Conservation (phyloP, 2,329 filamentous ascomycete genomes). For the Colletotrichum lindemuthianum region DNA sequence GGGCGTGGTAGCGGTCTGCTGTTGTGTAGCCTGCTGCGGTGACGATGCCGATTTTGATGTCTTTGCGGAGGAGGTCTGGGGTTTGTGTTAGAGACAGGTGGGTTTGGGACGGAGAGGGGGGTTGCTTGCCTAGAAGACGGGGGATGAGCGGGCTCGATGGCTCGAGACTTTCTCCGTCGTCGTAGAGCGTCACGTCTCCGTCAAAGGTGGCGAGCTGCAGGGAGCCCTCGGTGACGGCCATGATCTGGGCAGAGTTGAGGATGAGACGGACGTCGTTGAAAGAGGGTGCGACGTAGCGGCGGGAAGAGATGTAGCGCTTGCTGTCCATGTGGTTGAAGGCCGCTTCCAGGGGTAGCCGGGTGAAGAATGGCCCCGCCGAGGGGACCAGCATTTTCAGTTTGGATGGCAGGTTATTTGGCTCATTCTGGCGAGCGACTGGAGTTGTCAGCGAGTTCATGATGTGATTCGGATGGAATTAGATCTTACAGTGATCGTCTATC, state of each 20-base stretch:
- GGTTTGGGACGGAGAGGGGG: neutral
- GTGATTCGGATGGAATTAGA: neutral
- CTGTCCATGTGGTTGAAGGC: constrained; percentile 92
- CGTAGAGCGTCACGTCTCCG: constrained; percentile 96
- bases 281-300: constrained; percentile 92
- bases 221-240: constrained; percentile 80
- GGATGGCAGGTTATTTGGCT: constrained; percentile 75
- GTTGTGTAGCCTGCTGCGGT: constrained; percentile 96
- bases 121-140: constrained; percentile 59
- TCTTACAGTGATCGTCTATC: constrained; percentile 87
- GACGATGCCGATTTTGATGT: constrained; percentile 91
- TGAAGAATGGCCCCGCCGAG: constrained; percentile 93
- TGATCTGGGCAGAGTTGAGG: constrained; percentile 93
- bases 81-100: constrained; percentile 8
- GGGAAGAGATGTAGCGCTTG: constrained; percentile 85
- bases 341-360: constrained; percentile 83
- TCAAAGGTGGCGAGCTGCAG: constrained; percentile 94
- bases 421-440: constrained; percentile 76
- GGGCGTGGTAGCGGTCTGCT: constrained; percentile 84
- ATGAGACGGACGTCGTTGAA: constrained; percentile 97
- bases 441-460: constrained; percentile 8
- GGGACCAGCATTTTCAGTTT: constrained; percentile 94
- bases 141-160: constrained; percentile 81
- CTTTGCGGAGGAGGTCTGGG: constrained; percentile 75
- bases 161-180: constrained; percentile 84